Evolutionary conservation across 2,329 filamentous ascomycete genomes (phyloP), one percentile per base, ranked within the genome.

Genomic region (Sporothrix protearum): DNA sequence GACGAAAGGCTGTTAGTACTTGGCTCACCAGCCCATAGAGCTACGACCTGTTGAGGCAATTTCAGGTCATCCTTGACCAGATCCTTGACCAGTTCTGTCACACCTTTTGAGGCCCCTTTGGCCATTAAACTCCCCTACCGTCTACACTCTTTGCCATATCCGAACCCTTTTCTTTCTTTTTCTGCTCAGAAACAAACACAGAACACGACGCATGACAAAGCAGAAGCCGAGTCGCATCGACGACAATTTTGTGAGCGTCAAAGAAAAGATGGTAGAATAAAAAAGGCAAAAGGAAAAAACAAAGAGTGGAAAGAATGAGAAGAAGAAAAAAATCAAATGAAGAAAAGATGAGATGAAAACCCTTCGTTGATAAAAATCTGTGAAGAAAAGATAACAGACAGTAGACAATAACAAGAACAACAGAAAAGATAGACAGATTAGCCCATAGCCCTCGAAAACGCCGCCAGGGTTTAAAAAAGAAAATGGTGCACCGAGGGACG

Each of bases 391-490:
- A 36, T 25, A 28, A 33, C 9, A 64, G 36, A 70, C n/a, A 25
- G 51, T 36, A 68, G 12, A 68, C 19, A 67, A 47, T 16, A 47
- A 47, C 14, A 47, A 47, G 14, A 47, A 47, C 42, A 47, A 47
- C 42, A 47, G 19, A 61, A 36, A 51, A 49, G 42, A 70, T 61
- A 25, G 25, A 14, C 63, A 68, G 51, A 64, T 69, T 33, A 69
- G 39, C 71, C 71, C 51, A 22, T 45, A 57, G 42, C 55, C 72
- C 70, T 71, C 33, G 14, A 71, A 39, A 71, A 71, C 70, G 70
- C 70, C 70, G 55, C 33, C 45, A 39, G 22, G 64, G 51, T 49
- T 49, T 57, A 61, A 30, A 71, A 61, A 30, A 45, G 51, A 66
- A 68, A 63, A 33, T 45, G 69, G 69, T 55, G 59, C 49, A 66